Percentiles rank a stretch among this genome's conserved stretches.
Conservation (phyloP, 2,329 filamentous ascomycete species). For the Zasmidium citrigriseum region DNA sequence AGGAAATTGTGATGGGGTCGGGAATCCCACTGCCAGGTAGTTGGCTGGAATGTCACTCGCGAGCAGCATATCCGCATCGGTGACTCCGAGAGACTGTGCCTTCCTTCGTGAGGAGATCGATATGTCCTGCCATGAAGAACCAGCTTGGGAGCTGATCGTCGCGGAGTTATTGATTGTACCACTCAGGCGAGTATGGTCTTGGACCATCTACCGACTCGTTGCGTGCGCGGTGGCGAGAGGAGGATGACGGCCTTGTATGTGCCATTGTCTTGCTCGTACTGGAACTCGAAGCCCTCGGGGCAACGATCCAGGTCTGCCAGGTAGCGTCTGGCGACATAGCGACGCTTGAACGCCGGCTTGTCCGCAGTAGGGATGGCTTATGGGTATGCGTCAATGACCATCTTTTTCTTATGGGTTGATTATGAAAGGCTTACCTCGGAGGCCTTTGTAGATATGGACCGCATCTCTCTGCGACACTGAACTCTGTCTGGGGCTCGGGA, state of each 20-base stretch:
- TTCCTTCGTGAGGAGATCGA: neutral
- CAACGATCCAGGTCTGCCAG: neutral
- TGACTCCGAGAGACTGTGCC: neutral
- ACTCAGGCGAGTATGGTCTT: conserved; percentile 7
- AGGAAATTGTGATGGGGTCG: neutral
- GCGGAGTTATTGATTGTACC: conserved; percentile 13
- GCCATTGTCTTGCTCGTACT: neutral
- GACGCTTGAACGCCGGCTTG: neutral
- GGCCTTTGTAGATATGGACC: neutral
- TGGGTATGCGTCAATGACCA: neutral
- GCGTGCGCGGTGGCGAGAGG: conserved; percentile 9
- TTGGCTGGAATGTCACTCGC: neutral
- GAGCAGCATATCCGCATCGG: neutral
- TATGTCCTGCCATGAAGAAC: neutral
- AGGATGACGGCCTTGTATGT: conserved; percentile 4
- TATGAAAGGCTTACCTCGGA: neutral
- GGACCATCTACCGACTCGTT: conserved; percentile 2
- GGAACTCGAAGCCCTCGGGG: conserved; percentile 11
- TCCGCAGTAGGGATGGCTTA: neutral
- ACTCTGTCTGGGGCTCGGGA: too few relatives aligned
- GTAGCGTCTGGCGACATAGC: neutral
- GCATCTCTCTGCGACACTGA: too few relatives aligned
- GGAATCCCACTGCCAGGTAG: conserved; percentile 6
- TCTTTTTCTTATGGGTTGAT: neutral
- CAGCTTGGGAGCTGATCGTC: conserved; percentile 2